A percentile compares a stretch with the other conserved stretches of the same genome.
Evolutionary conservation across 2,329 filamentous ascomycete genomes (phyloP).

Genomic region (Venturia pyrina): DNA sequence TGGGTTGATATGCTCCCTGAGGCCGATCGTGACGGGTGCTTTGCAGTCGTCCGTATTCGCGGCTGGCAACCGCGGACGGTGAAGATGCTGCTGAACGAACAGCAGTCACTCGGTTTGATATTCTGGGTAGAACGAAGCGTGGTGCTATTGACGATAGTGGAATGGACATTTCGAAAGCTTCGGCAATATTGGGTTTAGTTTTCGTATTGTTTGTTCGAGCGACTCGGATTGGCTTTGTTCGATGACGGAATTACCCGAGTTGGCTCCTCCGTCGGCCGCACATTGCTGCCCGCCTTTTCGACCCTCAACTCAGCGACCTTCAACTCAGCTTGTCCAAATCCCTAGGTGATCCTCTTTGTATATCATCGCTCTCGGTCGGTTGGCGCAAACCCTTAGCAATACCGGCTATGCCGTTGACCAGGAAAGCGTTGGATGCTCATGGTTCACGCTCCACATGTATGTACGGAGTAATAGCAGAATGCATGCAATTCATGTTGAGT

Average conservation of each 20-base stretch:
- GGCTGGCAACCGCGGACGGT: neutral
- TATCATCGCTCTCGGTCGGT: too few relatives aligned
- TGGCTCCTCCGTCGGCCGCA: neutral
- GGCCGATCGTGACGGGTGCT: neutral
- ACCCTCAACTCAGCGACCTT: neutral
- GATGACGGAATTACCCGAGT: neutral
- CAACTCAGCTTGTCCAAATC: too few relatives aligned
- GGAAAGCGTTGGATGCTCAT: too few relatives aligned
- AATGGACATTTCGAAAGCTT: neutral
- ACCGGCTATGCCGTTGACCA: too few relatives aligned
- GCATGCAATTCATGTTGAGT: neutral
- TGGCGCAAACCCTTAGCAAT: too few relatives aligned
- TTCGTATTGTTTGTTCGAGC: neutral
- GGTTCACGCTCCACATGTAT: too few relatives aligned
- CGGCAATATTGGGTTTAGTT: neutral
- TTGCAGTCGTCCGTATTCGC: neutral
- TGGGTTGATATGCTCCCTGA: neutral
- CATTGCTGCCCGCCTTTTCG: neutral
- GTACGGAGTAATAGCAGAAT: neutral
- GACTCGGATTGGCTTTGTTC: neutral
- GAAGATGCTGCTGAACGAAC: neutral
- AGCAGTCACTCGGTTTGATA: neutral
- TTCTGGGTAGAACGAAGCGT: slow-evolving; percentile 2
- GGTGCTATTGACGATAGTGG: neutral
- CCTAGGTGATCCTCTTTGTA: too few relatives aligned